phyloP scores from a whole-genome alignment of 164 flowering plant genomes.

The Piper longum region DNA sequence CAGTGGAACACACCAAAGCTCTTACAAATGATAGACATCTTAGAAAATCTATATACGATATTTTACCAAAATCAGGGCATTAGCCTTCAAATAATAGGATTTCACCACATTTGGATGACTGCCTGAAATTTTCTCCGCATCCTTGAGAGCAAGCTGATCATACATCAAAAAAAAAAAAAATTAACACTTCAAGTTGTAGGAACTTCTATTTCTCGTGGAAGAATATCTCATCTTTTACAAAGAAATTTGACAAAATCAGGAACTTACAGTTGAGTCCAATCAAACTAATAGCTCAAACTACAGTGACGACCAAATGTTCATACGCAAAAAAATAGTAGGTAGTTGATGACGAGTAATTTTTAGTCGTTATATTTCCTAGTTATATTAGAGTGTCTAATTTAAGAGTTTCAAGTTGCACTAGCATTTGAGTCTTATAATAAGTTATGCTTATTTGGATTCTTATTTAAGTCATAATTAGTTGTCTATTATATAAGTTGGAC shows the following conservation, averaged over 20 bases:
- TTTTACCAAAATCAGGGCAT: slow-evolving; percentile 67
- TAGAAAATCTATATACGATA: no score
- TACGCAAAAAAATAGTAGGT: not conserved
- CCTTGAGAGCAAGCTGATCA: slow-evolving; percentile 83
- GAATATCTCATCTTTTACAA: not conserved
- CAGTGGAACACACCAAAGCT: no score
- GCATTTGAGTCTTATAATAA: no score
- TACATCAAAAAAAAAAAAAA: slow-evolving; percentile 1
- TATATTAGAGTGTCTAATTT: no score
- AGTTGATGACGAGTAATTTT: no score
- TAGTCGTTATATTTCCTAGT: no score
- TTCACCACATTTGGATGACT: slow-evolving; percentile 34
- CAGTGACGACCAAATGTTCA: not conserved
- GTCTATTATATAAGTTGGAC: no score
- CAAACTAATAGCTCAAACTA: not conserved
- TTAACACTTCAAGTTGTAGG: not conserved
- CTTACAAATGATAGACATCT: not conserved
- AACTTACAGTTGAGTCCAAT: no score
- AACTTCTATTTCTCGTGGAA: not conserved
- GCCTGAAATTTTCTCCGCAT: slow-evolving; percentile 70
- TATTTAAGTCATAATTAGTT: no score
- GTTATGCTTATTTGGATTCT: no score
- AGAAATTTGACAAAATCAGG: not conserved
- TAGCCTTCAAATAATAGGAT: slow-evolving; percentile 60
- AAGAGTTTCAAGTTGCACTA: no score